Evolutionary conservation across 1,139 yeast species (phyloP), one percentile per base, ranked within the genome.

Genomic region (Saccharomyces hybrid): DNA sequence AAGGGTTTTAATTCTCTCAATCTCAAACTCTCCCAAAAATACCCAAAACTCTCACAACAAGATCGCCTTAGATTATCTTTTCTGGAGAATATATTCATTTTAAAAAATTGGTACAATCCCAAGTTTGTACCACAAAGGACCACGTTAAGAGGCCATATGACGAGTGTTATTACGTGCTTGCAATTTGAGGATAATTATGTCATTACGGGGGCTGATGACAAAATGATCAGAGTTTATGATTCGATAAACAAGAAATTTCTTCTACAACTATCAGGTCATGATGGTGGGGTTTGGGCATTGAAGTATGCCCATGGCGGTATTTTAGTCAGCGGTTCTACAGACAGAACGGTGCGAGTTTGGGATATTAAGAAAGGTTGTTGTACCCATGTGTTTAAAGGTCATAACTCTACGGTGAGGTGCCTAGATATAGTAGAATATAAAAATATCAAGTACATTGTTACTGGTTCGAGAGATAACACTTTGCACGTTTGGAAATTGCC

Each of bases 231-330:
- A 58, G 84, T 93, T 8, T 90, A 89, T 69, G 85, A 87, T 61
- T 83, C 97, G 2, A 75, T 77, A 42, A 83, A 88, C 0, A 97
- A 97, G 4, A 74, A 75, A 50, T 75, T 85, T 49, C 65, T 86
- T 14, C 77, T 82, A 51, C 85, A 87, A 2, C 75, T 93, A 52
- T 77, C 79, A 53, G 98, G 97, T 13, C 99, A 93, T 66, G 96
- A 88, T 56, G 98, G 98, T 50, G 99, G 99, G 28, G 99, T 95
- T 8, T 93, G 99, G 99, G 98, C 99, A 0, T 76, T 93, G 67
- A 90, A 93, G 70, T 91, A 90, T 68, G 81, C 64, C 49, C 62
- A 61, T 32, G 64, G 65, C 50, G 70, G 70, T 7, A 85, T 88
- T 1, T 73, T 91, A 47, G 95, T 90, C 0, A 85, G 95, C 59